Percentiles rank a stretch among this genome's conserved stretches.
Conservation (phyloP, 1,284 basidiomycete species). For the Boletellus deceptivus region DNA sequence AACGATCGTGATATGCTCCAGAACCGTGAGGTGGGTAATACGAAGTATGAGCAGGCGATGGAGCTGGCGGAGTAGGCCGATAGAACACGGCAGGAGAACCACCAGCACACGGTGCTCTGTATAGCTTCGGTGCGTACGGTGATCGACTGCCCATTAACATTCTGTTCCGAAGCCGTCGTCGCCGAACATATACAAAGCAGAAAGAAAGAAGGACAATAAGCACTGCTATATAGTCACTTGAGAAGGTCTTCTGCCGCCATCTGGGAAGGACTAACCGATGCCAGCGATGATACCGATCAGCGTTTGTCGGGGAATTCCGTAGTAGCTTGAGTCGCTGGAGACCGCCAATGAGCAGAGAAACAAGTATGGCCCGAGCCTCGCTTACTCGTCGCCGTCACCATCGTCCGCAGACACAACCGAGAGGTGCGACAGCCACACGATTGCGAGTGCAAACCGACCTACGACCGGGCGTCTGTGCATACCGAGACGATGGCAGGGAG, state of each 20-base stretch:
- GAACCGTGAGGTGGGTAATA: constrained; percentile 8
- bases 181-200: not conserved
- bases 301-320: not conserved
- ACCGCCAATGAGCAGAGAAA: not conserved
- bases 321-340: too few species aligned
- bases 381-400: too few species aligned
- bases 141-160: not conserved
- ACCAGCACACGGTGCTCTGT: not conserved
- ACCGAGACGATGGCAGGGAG: not conserved
- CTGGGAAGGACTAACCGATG: constrained; percentile 12
- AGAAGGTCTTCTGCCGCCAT: not conserved
- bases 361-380: too few species aligned
- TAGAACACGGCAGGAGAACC: not conserved
- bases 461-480: constrained; percentile 5
- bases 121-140: constrained; percentile 4
- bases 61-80: not conserved
- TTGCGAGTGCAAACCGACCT: not conserved
- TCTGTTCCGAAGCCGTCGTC: constrained; percentile 2
- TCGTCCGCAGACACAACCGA: constrained; percentile 12
- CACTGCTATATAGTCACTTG: not conserved
- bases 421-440: constrained; percentile 5
- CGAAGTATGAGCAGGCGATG: not conserved
- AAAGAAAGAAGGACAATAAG: not conserved
- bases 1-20: not conserved
- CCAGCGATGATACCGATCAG: not conserved